Evolutionary conservation across 257 asterid species (phyloP).

Genomic region (Lycium barbarum): DNA sequence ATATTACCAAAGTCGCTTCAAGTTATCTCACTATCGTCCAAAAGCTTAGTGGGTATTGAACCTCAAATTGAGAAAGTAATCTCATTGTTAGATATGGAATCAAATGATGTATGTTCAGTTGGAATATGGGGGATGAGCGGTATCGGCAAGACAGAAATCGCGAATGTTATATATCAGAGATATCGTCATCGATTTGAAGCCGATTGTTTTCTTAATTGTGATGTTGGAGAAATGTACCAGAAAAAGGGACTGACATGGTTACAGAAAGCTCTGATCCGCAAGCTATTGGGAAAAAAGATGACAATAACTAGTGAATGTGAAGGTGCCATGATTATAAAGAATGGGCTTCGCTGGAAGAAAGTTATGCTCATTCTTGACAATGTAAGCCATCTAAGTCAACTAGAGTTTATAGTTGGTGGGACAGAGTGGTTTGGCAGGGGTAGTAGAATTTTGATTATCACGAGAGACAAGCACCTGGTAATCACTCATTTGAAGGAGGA

Average conservation of each 20-base stretch:
- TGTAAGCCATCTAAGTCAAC: no score
- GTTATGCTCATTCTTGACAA: no score
- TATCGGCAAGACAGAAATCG: not conserved
- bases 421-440: no score
- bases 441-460: no score
- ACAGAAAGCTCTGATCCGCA: conserved; percentile 2
- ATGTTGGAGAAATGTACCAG: not conserved
- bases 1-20: no score
- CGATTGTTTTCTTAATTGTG: conserved; percentile 3
- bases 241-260: not conserved
- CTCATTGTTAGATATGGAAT: not conserved
- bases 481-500: no score
- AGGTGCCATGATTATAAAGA: no score
- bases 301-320: no score
- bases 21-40: no score
- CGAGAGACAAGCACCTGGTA: no score
- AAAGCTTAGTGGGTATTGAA: conserved; percentile 26
- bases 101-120: not conserved
- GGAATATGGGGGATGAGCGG: conserved; percentile 26
- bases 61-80: not conserved
- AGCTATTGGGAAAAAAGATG: not conserved
- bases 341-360: no score
- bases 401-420: no score
- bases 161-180: not conserved
- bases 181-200: conserved; percentile 7